Evolutionary conservation across 495 filamentous ascomycete species (phyloP).

Genomic region (Neurospora sp.): DNA sequence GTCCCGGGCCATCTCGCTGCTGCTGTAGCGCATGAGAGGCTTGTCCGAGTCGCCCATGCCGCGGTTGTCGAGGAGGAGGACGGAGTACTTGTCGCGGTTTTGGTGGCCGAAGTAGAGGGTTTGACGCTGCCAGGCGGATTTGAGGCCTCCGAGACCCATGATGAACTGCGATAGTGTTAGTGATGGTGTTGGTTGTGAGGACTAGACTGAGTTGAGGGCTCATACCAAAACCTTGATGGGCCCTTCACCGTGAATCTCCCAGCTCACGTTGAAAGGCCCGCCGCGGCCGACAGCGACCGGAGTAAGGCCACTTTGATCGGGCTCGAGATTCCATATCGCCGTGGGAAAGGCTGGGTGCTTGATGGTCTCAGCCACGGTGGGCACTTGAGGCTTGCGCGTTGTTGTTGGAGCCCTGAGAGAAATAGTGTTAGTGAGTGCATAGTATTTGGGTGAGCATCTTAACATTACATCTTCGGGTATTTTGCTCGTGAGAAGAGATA

Average conservation of each 20-base stretch:
- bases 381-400: conserved; percentile 8
- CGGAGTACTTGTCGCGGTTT: conserved; percentile 53
- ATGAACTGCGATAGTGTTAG: conserved; percentile 38
- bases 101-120: conserved; percentile 66
- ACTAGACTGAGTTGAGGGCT: conserved; percentile 12
- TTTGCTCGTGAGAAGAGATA: neutral
- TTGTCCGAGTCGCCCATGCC: conserved; percentile 72
- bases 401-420: neutral
- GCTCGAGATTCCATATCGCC: conserved; percentile 52
- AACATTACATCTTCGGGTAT: neutral
- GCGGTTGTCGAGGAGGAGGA: conserved; percentile 67
- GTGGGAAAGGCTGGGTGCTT: conserved; percentile 37
- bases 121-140: conserved; percentile 64
- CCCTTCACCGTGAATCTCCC: conserved; percentile 71
- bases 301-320: conserved; percentile 45
- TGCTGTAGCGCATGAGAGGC: conserved; percentile 60
- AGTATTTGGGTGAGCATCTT: neutral
- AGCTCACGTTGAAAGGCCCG: conserved; percentile 60
- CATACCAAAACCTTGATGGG: conserved; percentile 60
- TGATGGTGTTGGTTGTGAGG: conserved; percentile 7
- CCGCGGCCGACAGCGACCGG: conserved; percentile 54
- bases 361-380: conserved; percentile 29
- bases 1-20: conserved; percentile 68
- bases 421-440: neutral
- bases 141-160: conserved; percentile 54